Evolutionary conservation across 768 basidiomycete genomes (phyloP).

Genomic region (Lactifluus piperatus): DNA sequence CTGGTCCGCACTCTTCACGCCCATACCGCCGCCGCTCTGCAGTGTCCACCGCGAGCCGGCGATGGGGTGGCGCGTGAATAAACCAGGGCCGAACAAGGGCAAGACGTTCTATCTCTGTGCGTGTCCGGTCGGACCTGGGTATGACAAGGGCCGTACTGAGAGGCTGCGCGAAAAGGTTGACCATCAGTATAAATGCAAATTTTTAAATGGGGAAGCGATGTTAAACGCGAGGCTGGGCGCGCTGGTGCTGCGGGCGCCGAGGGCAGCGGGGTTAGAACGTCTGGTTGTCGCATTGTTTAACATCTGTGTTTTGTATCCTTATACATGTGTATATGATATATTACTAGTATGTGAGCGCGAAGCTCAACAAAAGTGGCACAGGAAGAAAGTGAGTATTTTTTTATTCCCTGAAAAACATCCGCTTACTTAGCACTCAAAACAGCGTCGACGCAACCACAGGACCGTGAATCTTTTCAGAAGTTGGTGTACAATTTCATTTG

Average conservation of each 20-base stretch:
- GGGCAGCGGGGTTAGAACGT: background rate
- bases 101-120: constrained; percentile 79
- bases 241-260: background rate
- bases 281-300: background rate
- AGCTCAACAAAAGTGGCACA: too few species aligned
- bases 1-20: constrained; percentile 68
- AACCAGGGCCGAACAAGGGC: constrained; percentile 80
- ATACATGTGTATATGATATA: too few species aligned
- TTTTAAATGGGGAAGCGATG: constrained; percentile 79
- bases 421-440: too few species aligned
- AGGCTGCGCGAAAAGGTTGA: constrained; percentile 73
- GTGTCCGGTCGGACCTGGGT: constrained; percentile 83
- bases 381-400: too few species aligned
- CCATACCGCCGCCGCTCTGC: constrained; percentile 60
- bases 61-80: constrained; percentile 75
- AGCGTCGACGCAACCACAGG: too few species aligned
- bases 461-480: too few species aligned
- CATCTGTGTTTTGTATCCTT: too few species aligned
- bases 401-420: too few species aligned
- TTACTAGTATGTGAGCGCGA: too few species aligned
- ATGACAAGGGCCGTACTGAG: constrained; percentile 67
- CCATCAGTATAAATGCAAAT: constrained; percentile 65
- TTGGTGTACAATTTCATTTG: too few species aligned
- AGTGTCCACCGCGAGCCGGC: constrained; percentile 65
- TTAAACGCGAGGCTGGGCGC: constrained; percentile 36